Base-by-base conservation (phyloP, 768 basidiomycete species). In the Phallus indusiatus region DNA sequence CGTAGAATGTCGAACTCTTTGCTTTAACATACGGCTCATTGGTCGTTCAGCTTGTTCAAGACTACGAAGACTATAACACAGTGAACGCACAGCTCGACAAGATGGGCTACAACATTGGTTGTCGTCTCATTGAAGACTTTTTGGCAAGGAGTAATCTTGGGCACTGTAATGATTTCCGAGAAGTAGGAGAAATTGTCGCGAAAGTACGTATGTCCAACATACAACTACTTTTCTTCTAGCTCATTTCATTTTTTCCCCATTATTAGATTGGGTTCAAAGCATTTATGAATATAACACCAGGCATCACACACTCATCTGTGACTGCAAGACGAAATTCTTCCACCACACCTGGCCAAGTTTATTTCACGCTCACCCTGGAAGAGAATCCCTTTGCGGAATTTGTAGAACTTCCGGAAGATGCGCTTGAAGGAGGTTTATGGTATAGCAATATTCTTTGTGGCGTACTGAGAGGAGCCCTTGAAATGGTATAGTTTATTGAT, bases 61-160 rank as follows among this genome's bases (percentile, higher is more conserved):
- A 99, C 72, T 98, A 97, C 67, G 96, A 99, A 68, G 94, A 99
- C 75, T 98, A 96, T 69, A 80, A 80, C 14, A 92, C 95, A 70
- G 90, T 92, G 62, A 92, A 92, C 72, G 94, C 91, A 71, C 94
- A 99, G 70, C 85, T 99, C 2, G 95, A 99, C 67, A 95, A 94
- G 75, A 98, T 97, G 95, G 96, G 96, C 3, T 97, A 96, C 73
- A 96, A 94, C 69, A 98, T 99, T 60, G 96, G 96, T 24, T 95
- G 86, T 21, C 79, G 96, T 42, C 74, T 99, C 56, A 96, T 99
- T 59, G 96, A 99, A 69, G 96, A 99, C 69, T 96, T 99, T 67
- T 79, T 99, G 51, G 95, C 96, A 21, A 84, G 90, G 68, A 94
- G 93, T 62, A 84, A 80, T n/a, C 70, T 96, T 18, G 91, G 90